Base-by-base conservation (phyloP, 345 rosid species). In the Lumnitzera racemosa region DNA sequence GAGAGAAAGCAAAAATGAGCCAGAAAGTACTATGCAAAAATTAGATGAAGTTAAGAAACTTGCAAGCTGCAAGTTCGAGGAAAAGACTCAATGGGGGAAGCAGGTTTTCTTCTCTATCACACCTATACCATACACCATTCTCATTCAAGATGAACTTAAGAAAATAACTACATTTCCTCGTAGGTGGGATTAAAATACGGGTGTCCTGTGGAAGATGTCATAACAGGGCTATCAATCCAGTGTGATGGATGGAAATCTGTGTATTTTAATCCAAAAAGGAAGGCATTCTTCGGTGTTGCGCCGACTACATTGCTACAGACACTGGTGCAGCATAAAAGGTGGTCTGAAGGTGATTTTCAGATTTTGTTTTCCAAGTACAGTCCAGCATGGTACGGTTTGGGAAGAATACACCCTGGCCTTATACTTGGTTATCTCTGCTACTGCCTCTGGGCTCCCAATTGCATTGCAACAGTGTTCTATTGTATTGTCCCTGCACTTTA, bases 171-270 rank as follows among this genome's bases (percentile, higher is more conserved):
- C 43, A 36, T 70, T 49, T 56, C 15, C n/a, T 70, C 73, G 65
- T 83, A 88, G 96, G 69, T 81, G 72, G 98, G 98, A 50, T 3
- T 89, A 63, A 80, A 68, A 51, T 89, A 89, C 4, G 95, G 96
- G 4, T 79, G 77, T 57, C 76, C 81, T 2, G 88, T 85, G n/a
- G 98, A 91, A 61, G 96, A 91, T 74, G 79, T 87, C 53, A 85
- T 91, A 25, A 89, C 96, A 16, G 98, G 96, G 61, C 51, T 89
- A 48, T 59, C 83, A 15, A 85, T 89, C 56, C 82, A 85, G 49
- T 80, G 88, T 59, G 71, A 67, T 15, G 96, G 95, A 58, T 84
- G 95, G 95, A 81, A 72, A 73, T 80, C 95, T n/a, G 85, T 76
- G 5, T 84, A 83, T 62, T 70, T 63, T 67, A 75, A 71, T 60